Evolutionary conservation across 2,329 filamentous ascomycete genomes (phyloP).

Genomic region (Magnaporthiopsis incrustans): DNA sequence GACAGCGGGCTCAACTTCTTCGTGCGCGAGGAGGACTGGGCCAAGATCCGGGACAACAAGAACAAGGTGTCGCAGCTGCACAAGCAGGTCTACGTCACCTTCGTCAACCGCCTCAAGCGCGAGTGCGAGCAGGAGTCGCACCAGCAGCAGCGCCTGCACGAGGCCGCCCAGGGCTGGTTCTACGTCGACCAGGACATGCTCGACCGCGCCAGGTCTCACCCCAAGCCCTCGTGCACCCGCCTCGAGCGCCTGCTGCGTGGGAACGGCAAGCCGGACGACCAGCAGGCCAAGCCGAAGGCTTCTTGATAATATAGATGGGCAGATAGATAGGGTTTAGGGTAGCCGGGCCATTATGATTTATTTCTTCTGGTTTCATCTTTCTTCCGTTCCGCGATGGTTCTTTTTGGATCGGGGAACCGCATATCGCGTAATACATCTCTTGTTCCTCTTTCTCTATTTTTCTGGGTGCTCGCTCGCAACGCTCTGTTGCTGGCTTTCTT

Average conservation of each 20-base stretch:
- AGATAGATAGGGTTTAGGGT: background rate
- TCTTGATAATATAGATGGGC: background rate
- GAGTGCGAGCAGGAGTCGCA: constrained; percentile 70
- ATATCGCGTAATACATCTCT: background rate
- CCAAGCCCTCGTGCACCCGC: constrained; percentile 45
- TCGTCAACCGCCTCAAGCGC: constrained; percentile 57
- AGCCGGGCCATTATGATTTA: constrained; percentile 1
- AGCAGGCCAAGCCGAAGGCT: background rate
- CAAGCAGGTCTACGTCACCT: constrained; percentile 64
- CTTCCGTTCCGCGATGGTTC: background rate
- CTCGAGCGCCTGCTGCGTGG: constrained; percentile 30
- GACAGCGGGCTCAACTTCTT: constrained; percentile 1
- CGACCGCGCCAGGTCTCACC: constrained; percentile 52
- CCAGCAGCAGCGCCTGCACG: constrained; percentile 56
- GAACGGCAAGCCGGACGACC: background rate
- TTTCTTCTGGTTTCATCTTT: background rate
- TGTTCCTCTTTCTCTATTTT: background rate
- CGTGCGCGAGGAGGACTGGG: constrained; percentile 4
- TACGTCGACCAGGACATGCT: constrained; percentile 74
- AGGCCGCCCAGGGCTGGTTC: constrained; percentile 84
- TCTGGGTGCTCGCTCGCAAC: too few species aligned
- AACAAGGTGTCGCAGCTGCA: constrained; percentile 70
- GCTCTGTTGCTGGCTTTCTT: too few species aligned
- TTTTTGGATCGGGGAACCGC: background rate
- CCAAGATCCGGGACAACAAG: constrained; percentile 43